These are phyloP conservation scores for Saccharomycopsis fodiens DNA, from an alignment of 805 yeast genomes.

Conservation along the genomic window DNA sequence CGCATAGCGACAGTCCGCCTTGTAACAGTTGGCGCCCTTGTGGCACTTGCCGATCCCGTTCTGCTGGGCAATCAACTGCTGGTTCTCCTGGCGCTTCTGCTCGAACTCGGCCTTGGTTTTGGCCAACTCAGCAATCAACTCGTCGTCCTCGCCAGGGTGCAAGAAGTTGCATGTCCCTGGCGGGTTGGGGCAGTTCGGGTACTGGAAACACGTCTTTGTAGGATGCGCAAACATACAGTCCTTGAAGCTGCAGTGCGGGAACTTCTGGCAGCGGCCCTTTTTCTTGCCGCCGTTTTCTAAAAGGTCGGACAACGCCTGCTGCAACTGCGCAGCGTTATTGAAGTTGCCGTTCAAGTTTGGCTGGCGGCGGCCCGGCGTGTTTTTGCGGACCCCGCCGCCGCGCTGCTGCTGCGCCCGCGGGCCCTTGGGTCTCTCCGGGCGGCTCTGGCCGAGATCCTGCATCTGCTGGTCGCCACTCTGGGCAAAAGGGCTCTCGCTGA, in stretches of 20 bases:
- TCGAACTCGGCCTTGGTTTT: slow-evolving; percentile 47
- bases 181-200: slow-evolving; percentile 70
- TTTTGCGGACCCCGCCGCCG: slow-evolving; percentile 21
- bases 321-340: slow-evolving; percentile 29
- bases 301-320: slow-evolving; percentile 33
- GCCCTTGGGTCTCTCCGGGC: slow-evolving; percentile 2
- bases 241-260: slow-evolving; percentile 61
- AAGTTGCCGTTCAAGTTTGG: slow-evolving; percentile 24
- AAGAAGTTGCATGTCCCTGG: slow-evolving; percentile 77
- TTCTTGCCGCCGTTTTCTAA: slow-evolving; percentile 31
- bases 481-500: slow-evolving; percentile 4
- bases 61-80: slow-evolving; percentile 29
- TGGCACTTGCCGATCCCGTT: slow-evolving; percentile 61
- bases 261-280: slow-evolving; percentile 59
- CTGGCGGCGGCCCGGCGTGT: slow-evolving; percentile 23
- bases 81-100: slow-evolving; percentile 34
- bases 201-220: slow-evolving; percentile 62
- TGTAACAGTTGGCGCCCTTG: slow-evolving; percentile 67
- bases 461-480: slow-evolving; percentile 2
- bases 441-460: neutral
- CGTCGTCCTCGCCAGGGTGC: slow-evolving; percentile 83
- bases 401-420: neutral
- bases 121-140: slow-evolving; percentile 58
- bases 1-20: slow-evolving; percentile 77
- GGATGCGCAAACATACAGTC: slow-evolving; percentile 79